A percentile compares a stretch with the other conserved stretches of the same genome.
phyloP scores from a whole-genome alignment of 75 land plant genomes.

The Larix kaempferi region DNA sequence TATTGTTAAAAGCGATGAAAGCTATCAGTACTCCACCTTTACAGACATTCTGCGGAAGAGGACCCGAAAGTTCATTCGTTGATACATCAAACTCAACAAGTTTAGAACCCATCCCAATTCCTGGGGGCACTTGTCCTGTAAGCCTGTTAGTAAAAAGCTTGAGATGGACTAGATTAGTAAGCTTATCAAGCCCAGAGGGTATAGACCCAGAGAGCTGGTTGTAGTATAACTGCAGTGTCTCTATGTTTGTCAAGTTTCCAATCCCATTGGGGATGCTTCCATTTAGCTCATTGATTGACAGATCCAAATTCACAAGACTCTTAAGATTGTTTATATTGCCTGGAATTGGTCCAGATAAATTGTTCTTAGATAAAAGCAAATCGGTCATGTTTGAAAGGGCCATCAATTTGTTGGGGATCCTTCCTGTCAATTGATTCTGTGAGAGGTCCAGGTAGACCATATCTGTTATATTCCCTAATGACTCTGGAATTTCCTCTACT shows the following conservation, averaged over 20 bases:
- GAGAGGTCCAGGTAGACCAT: not conserved
- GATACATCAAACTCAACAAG: constrained; percentile 34
- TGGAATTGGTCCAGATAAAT: constrained; percentile 25
- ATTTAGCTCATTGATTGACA: constrained; percentile 11
- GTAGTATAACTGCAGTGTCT: constrained; percentile 7
- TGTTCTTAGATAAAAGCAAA: constrained; percentile 10
- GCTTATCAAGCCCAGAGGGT: constrained; percentile 29
- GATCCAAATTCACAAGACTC: constrained; percentile 7
- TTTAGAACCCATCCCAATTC: constrained; percentile 18
- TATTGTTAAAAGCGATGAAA: constrained; percentile 39
- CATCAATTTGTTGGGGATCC: not conserved
- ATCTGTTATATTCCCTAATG: constrained; percentile 16
- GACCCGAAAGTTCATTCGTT: constrained; percentile 34
- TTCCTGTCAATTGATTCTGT: too few relatives aligned
- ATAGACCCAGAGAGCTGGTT: constrained; percentile 37
- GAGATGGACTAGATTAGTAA: constrained; percentile 15
- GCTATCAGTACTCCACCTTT: constrained; percentile 8
- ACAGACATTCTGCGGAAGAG: constrained; percentile 39
- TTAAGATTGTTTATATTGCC: constrained; percentile 15
- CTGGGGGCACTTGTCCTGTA: constrained; percentile 33
- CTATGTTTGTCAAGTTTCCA: constrained; percentile 24
- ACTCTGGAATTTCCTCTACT: constrained; percentile 52
- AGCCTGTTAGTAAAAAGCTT: constrained; percentile 32
- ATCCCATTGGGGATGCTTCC: constrained; percentile 37
- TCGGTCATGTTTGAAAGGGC: not conserved